A percentile compares a stretch with the other conserved stretches of the same genome.
phyloP scores from a whole-genome alignment of 352 stramenopile species.

The Globisporangium parvum region DNA sequence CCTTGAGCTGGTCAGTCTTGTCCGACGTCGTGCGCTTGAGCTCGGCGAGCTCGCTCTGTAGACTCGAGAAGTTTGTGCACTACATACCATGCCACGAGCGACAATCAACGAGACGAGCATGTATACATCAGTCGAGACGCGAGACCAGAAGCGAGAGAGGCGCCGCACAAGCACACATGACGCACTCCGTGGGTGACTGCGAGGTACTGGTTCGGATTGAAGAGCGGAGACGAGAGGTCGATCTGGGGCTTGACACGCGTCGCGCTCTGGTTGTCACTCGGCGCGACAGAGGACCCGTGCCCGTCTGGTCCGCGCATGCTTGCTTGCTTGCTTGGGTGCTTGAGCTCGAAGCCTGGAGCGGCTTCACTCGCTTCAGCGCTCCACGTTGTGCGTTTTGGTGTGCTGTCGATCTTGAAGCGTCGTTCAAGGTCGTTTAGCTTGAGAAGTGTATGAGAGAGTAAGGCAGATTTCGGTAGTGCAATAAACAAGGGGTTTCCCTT shows the following conservation, averaged over 20 bases:
- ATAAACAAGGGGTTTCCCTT: no score
- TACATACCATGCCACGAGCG: conserved; percentile 14
- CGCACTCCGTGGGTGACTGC: conserved; percentile 58
- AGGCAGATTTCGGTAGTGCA: no score
- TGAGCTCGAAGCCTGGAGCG: no score
- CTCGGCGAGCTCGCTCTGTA: conserved; percentile 60
- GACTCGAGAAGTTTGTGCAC: conserved; percentile 51
- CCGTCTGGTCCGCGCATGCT: background rate
- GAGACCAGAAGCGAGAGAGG: background rate
- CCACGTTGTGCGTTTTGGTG: no score
- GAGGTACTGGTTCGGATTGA: conserved; percentile 58
- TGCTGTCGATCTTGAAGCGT: no score
- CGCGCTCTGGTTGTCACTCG: conserved; percentile 3
- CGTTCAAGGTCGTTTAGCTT: no score
- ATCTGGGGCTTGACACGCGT: conserved; percentile 23
- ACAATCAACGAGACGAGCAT: background rate
- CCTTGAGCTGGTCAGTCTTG: conserved; percentile 83
- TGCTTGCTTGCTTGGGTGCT: background rate
- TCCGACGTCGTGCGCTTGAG: conserved; percentile 71
- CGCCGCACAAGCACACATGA: background rate
- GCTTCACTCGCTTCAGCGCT: no score
- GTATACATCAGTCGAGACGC: background rate
- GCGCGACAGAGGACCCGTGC: background rate
- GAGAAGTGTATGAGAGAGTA: no score
- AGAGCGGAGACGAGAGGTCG: conserved; percentile 51